Evolutionary conservation across 495 filamentous ascomycete genomes (phyloP).

Genomic region (Penicillium turbatum): DNA sequence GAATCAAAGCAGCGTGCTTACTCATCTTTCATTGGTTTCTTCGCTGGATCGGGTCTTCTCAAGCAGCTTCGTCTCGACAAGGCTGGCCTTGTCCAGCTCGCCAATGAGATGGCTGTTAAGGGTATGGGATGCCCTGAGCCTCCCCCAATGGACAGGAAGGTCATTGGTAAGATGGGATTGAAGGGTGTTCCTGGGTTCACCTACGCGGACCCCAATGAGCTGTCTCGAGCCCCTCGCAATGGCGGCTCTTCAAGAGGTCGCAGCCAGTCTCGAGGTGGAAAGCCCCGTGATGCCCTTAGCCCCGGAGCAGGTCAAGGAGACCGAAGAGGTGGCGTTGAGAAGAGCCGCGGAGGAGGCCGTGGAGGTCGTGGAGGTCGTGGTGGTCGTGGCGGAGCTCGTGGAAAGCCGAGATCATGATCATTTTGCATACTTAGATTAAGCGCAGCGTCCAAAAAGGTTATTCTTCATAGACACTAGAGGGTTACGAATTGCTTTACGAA

Average conservation of each 20-base stretch:
- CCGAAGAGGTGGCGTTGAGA: slow-evolving; percentile 24
- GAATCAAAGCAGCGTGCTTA: slow-evolving; percentile 51
- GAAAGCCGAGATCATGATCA: slow-evolving; percentile 6
- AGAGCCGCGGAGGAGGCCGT: slow-evolving; percentile 18
- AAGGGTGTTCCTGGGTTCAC: slow-evolving; percentile 47
- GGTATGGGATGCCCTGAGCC: slow-evolving; percentile 45
- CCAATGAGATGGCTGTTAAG: slow-evolving; percentile 40
- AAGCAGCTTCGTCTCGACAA: slow-evolving; percentile 38
- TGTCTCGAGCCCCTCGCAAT: background rate
- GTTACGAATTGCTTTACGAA: background rate
- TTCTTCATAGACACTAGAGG: slow-evolving; percentile 3
- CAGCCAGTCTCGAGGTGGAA: slow-evolving; percentile 15
- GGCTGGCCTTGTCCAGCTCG: slow-evolving; percentile 41
- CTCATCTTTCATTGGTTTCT: slow-evolving; percentile 51
- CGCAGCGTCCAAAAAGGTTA: background rate
- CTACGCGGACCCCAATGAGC: slow-evolving; percentile 26
- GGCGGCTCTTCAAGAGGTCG: slow-evolving; percentile 11
- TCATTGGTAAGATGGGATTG: slow-evolving; percentile 47
- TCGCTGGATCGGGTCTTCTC: slow-evolving; percentile 38
- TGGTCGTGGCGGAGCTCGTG: slow-evolving; percentile 18
- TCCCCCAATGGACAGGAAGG: slow-evolving; percentile 45
- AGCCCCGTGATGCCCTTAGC: slow-evolving; percentile 28
- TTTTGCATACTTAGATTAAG: background rate
- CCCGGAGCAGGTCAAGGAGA: slow-evolving; percentile 30
- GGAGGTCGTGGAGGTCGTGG: slow-evolving; percentile 15